Percentiles rank a stretch among this genome's conserved stretches.
Conservation (phyloP, 139 green algal species). For the Chlorella sp. region DNA sequence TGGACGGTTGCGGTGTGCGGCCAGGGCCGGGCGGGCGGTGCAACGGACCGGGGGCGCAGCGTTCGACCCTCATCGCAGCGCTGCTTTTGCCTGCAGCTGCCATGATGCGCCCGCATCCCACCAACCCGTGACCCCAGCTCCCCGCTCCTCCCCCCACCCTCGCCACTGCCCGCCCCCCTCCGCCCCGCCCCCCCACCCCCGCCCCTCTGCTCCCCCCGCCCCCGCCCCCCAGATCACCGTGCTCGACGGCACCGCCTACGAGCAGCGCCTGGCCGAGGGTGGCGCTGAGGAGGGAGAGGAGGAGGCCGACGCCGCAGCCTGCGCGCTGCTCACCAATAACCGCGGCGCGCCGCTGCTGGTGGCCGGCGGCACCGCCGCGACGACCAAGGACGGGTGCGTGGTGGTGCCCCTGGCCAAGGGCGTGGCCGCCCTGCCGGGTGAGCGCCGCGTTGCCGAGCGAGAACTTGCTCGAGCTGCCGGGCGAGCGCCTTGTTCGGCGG, state of each 20-base stretch:
- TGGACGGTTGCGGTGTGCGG: no score
- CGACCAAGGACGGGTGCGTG: neutral
- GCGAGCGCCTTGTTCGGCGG: no score
- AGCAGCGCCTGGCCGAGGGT: constrained; percentile 68
- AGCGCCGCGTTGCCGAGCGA: no score
- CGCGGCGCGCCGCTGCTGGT: constrained; percentile 50
- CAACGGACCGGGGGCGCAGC: no score
- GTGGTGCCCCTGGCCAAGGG: constrained; percentile 43
- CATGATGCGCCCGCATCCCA: no score
- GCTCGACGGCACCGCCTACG: constrained; percentile 84
- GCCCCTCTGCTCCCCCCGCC: neutral
- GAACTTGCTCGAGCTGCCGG: no score
- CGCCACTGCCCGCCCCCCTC: neutral
- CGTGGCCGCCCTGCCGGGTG: constrained; percentile 65
- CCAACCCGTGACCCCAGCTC: no score
- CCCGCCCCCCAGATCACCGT: constrained; percentile 64
- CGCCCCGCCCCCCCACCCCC: neutral
- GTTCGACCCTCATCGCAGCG: no score
- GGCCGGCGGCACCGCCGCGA: neutral
- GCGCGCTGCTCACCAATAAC: constrained; percentile 81
- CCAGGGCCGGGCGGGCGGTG: no score
- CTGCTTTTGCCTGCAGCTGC: no score
- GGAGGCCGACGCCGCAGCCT: constrained; percentile 72
- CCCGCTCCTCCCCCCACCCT: neutral
- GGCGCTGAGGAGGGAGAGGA: constrained; percentile 54